Evolutionary conservation across 2,329 filamentous ascomycete genomes (phyloP).

Genomic region (Paracoccidioides brasiliensis): DNA sequence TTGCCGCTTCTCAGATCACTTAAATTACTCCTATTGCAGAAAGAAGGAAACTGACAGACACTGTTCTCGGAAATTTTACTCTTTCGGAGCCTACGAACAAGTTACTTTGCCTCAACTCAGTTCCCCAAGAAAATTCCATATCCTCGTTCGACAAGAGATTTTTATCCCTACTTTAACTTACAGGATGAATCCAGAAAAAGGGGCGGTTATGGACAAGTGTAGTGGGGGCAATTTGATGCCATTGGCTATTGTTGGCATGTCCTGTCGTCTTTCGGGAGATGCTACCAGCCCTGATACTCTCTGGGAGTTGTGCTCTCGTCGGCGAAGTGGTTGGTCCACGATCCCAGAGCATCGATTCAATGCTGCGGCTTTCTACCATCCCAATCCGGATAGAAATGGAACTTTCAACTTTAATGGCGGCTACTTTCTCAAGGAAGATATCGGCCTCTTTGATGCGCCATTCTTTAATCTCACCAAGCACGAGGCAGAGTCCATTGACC

Average conservation of each 20-base stretch:
- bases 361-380: slow-evolving; percentile 2
- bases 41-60: not conserved
- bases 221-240: slow-evolving; percentile 3
- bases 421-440: not conserved
- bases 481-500: slow-evolving; percentile 60
- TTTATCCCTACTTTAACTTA: not conserved
- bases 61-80: not conserved
- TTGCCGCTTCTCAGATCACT: not conserved
- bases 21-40: not conserved
- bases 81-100: not conserved
- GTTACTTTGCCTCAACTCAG: not conserved
- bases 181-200: not conserved
- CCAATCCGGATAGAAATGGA: slow-evolving; percentile 1
- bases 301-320: slow-evolving; percentile 12
- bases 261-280: slow-evolving; percentile 13
- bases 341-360: slow-evolving; percentile 14
- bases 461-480: slow-evolving; percentile 72
- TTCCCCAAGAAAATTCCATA: not conserved
- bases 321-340: slow-evolving; percentile 5
- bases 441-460: slow-evolving; percentile 53
- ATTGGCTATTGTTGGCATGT: slow-evolving; percentile 14
- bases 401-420: not conserved
- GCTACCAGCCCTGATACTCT: slow-evolving; percentile 8
- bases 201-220: not conserved
- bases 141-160: not conserved